Evolutionary conservation across 345 rosid genomes (phyloP).

Genomic region (Eucalyptus pumila): DNA sequence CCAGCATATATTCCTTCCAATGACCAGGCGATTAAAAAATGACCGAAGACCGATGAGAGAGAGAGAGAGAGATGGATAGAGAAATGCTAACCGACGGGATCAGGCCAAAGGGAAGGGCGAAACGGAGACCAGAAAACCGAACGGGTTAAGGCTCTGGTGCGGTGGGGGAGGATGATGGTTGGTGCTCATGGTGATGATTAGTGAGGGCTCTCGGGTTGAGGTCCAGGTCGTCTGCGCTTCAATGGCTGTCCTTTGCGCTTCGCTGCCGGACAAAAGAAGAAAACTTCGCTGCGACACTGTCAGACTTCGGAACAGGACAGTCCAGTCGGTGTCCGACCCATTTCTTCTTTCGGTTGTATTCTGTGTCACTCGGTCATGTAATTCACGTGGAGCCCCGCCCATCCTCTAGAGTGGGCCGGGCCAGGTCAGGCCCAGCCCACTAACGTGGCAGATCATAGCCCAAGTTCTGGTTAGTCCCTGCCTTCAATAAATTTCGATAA

Average conservation of each 20-base stretch:
- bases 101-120: too few relatives aligned
- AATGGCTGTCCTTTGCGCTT: neutral
- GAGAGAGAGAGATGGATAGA: neutral
- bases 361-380: neutral
- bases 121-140: neutral
- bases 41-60: neutral
- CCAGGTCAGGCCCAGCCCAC: neutral
- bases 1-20: neutral
- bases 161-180: too few relatives aligned
- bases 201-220: neutral
- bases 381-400: neutral
- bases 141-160: neutral
- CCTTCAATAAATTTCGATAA: neutral
- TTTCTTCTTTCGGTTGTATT: neutral
- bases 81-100: neutral
- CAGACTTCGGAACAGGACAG: neutral
- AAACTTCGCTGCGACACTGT: neutral
- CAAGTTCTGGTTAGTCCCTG: neutral
- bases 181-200: neutral
- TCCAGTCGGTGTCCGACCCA: neutral
- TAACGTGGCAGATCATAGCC: neutral
- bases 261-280: neutral
- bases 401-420: neutral
- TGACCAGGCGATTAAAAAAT: neutral
- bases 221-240: neutral